Conservation (phyloP, 2,329 filamentous ascomycete species). For the Arthrobotrys musiformis region DNA sequence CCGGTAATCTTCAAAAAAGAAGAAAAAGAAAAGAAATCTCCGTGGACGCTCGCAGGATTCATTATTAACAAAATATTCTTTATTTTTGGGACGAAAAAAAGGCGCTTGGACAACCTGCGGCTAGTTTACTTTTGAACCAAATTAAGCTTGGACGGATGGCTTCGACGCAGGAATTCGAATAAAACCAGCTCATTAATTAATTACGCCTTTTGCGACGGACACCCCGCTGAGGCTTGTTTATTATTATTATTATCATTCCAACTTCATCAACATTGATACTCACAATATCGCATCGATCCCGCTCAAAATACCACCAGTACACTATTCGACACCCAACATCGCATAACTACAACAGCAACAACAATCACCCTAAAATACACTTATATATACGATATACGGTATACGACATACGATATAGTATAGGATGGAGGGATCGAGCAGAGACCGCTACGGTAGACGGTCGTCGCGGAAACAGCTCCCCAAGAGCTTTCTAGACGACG, state of each 20-base stretch:
- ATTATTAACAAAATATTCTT: not conserved
- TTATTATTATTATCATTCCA: not conserved
- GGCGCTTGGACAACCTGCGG: not conserved
- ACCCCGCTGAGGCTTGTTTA: not conserved
- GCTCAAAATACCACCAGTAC: not conserved
- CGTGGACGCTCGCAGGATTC: slow-evolving; percentile 5
- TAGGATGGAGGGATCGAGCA: slow-evolving; percentile 20
- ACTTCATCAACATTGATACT: not conserved
- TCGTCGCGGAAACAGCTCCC: slow-evolving; percentile 48
- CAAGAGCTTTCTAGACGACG: slow-evolving; percentile 52
- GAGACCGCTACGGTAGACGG: slow-evolving; percentile 37
- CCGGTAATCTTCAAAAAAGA: not conserved
- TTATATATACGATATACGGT: not conserved
- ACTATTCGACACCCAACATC: not conserved
- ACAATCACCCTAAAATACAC: not conserved
- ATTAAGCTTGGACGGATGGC: not conserved
- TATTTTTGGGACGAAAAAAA: slow-evolving; percentile 16
- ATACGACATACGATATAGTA: not conserved
- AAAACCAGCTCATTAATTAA: not conserved
- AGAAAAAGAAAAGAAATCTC: not conserved
- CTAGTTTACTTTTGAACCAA: no score
- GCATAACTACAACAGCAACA: not conserved
- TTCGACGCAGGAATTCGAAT: slow-evolving; percentile 2
- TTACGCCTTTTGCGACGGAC: not conserved
- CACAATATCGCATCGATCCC: not conserved